A percentile compares a stretch with the other conserved stretches of the same genome.
phyloP scores from a whole-genome alignment of 768 basidiomycete species.

The Gelatoporia subvermispora region DNA sequence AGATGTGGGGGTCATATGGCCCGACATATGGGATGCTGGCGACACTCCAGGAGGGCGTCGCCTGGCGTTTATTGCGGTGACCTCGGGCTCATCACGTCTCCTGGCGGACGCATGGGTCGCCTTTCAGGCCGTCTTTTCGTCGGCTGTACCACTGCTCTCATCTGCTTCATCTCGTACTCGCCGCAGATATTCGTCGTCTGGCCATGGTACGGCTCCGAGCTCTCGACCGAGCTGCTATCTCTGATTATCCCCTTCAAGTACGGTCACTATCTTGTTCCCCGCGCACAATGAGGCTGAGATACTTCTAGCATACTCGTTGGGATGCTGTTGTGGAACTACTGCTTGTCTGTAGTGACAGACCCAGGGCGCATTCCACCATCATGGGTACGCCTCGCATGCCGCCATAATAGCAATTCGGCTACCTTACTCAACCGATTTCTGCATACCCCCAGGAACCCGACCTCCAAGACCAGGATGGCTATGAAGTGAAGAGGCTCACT shows the following conservation, averaged over 20 bases:
- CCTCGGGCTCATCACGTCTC: background rate
- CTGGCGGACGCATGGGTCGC: slow-evolving; percentile 31
- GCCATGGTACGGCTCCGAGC: slow-evolving; percentile 84
- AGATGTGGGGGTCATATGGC: too few relatives aligned
- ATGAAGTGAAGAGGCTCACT: slow-evolving; percentile 88
- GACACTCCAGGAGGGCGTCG: too few relatives aligned
- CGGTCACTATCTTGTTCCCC: slow-evolving; percentile 26
- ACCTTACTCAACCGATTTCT: background rate
- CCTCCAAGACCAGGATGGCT: slow-evolving; percentile 55
- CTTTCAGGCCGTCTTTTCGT: slow-evolving; percentile 61
- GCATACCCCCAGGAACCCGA: slow-evolving; percentile 64
- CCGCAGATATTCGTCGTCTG: slow-evolving; percentile 86
- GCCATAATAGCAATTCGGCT: background rate
- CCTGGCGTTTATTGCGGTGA: too few relatives aligned
- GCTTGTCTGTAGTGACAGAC: slow-evolving; percentile 73
- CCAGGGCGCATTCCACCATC: slow-evolving; percentile 76
- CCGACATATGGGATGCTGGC: too few relatives aligned
- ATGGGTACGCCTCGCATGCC: slow-evolving; percentile 55
- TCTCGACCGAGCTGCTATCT: slow-evolving; percentile 68
- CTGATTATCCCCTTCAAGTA: slow-evolving; percentile 93
- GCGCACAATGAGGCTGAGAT: too few relatives aligned
- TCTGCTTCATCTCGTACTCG: slow-evolving; percentile 84
- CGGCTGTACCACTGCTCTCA: slow-evolving; percentile 63
- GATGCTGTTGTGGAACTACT: slow-evolving; percentile 86
- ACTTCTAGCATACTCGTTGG: slow-evolving; percentile 64